These are phyloP conservation scores for Umbelopsis sp. DNA, from an alignment of 192 early-diverging fungal species.

Conservation along the genomic window DNA sequence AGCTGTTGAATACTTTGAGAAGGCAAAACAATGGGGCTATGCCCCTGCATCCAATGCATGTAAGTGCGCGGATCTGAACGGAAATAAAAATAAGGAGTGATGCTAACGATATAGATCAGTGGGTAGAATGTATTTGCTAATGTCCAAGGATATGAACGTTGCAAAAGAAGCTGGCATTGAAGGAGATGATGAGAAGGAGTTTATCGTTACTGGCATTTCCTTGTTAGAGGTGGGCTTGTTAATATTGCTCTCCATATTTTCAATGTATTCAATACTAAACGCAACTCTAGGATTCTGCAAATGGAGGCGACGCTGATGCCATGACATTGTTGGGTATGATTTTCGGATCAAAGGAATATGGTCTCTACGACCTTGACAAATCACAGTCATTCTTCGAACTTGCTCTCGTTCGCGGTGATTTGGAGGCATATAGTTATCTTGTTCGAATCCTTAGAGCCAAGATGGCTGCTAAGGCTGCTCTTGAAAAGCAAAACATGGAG, in stretches of 20 bases:
- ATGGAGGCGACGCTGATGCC: conserved; percentile 46
- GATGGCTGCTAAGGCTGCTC: conserved; percentile 39
- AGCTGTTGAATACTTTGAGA: conserved; percentile 44
- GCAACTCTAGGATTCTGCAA: conserved; percentile 30
- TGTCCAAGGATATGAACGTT: conserved; percentile 31
- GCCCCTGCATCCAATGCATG: conserved; percentile 49
- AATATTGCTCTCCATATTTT: background rate
- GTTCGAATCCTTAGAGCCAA: conserved; percentile 44
- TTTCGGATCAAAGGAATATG: conserved; percentile 51
- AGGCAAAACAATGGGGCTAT: conserved; percentile 46
- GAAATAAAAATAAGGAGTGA: too few relatives aligned
- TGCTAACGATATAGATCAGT: conserved; percentile 9
- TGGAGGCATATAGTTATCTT: conserved; percentile 47
- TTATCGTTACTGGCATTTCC: conserved; percentile 43
- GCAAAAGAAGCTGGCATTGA: conserved; percentile 38
- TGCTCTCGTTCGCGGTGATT: conserved; percentile 49
- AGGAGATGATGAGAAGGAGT: conserved; percentile 39
- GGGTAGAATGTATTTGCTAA: conserved; percentile 37
- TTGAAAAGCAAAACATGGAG: conserved; percentile 37
- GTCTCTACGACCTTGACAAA: conserved; percentile 51
- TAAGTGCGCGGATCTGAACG: conserved; percentile 10
- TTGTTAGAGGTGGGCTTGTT: conserved; percentile 27
- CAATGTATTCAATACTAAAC: background rate
- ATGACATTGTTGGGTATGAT: conserved; percentile 53
- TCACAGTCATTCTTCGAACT: conserved; percentile 53